Evolutionary conservation across 2,329 filamentous ascomycete species (phyloP), one percentile per base, ranked within the genome.

Genomic region (Stachybotrys chlorohalonatus): DNA sequence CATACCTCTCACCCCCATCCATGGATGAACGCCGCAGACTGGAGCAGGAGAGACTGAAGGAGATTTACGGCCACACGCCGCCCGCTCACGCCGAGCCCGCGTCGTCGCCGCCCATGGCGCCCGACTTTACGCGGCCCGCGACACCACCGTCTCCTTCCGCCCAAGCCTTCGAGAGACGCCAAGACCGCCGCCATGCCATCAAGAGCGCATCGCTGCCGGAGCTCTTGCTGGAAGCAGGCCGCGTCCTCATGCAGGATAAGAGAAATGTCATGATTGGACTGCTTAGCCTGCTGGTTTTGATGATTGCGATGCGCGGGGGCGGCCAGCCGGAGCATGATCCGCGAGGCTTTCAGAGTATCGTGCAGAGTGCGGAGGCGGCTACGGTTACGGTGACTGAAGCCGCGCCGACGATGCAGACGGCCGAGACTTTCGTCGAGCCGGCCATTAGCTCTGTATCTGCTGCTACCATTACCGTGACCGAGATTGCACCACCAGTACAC

Each of bases 251-350:
- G 60, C 74, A 77, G 50, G 83, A 86, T 60, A 74, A 74, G 55
- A 84, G 79, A 69, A 86, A 85, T 54, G 64, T 85, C 9, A 68
- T 75, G n/a, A 85, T 86, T 31, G 70, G 73, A 6, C 62, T 80
- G 0, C 68, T 86, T 52, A 76, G 78, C 54, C 55, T 80, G 2
- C 63, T 85, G n/a, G 74, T 83, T 2, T 59, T 83, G 13, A 54
- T 81, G 31, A 69, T 85, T 9, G 77, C 79, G 1, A 52, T 78
- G 11, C 59, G 69, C 52, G 36, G 36, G 36, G 56, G 69, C 56
- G 56, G 64, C 46, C 56, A 55, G 9, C 54, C 63, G 5, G 55
- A 55, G 15, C 57, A 60, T 16, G 54, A 63, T 8, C 64, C 66
- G 8, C 56, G 60, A 2, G 56, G 53, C 1, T 69, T 70, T 47